phyloP scores from a whole-genome alignment of 345 rosid genomes.

The Hibiscus syriacus region DNA sequence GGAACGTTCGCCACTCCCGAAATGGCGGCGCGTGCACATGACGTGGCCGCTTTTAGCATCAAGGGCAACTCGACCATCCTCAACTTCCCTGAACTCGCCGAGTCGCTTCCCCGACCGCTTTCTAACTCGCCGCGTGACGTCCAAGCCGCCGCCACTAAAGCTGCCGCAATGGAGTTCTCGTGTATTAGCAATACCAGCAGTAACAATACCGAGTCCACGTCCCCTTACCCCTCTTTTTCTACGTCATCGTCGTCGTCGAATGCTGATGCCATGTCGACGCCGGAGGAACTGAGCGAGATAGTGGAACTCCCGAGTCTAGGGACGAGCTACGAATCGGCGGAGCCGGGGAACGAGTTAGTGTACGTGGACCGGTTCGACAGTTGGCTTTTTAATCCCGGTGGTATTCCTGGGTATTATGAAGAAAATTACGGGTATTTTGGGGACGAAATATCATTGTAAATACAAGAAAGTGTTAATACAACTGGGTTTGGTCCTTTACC shows the following conservation, averaged over 20 bases:
- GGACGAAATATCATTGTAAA: conserved; percentile 29
- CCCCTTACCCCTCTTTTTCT: conserved; percentile 1
- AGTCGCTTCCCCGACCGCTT: conserved; percentile 35
- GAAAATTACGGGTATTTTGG: conserved; percentile 28
- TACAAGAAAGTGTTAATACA: conserved; percentile 23
- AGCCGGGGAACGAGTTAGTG: conserved; percentile 48
- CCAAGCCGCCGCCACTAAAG: conserved; percentile 48
- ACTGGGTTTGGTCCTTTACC: conserved; percentile 30
- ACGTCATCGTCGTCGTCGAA: conserved; percentile 23
- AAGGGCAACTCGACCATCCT: conserved; percentile 45
- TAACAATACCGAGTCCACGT: not conserved
- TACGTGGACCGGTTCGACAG: conserved; percentile 43
- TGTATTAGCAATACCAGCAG: not conserved
- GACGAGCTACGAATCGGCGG: conserved; percentile 36
- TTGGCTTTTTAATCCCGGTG: conserved; percentile 27
- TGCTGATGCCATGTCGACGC: conserved; percentile 37
- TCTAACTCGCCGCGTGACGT: conserved; percentile 40
- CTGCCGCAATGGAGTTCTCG: conserved; percentile 36
- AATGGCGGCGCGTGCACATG: conserved; percentile 69
- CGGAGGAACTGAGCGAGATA: conserved; percentile 74
- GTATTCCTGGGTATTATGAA: conserved; percentile 35
- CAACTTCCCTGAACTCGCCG: conserved; percentile 48
- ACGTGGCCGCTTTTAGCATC: conserved; percentile 47
- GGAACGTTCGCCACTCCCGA: conserved; percentile 56
- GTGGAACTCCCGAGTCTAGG: conserved; percentile 73